Evolutionary conservation across 345 rosid genomes (phyloP), one percentile per base, ranked within the genome.

Genomic region (Eucalyptus regnans): DNA sequence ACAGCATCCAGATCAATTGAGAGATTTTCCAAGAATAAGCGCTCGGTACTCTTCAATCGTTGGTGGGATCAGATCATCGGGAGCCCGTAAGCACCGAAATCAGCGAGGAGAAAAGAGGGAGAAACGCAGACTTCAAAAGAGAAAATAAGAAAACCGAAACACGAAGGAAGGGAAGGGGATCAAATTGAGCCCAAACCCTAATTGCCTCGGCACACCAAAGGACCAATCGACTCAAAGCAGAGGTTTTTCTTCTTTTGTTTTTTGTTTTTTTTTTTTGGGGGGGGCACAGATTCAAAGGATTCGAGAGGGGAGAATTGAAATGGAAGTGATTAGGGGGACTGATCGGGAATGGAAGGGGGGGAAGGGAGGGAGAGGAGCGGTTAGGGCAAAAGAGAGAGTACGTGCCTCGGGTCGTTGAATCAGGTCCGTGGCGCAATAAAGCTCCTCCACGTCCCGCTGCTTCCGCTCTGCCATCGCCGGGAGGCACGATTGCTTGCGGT

Each of bases 361-460:
- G 4, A 31, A 8, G 12, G 80, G 43, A 4, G 29, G 6, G 3
- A 14, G 48, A 86, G 71, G 33, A 62, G 44, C 48, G 33, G 50
- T 27, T 87, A 87, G 80, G 79, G 79, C 88, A 89, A 91, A 52
- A 52, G 58, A 41, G 68, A 81, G 68, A 87, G 90, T 88, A 89
- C 95, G 90, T 94, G 93, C 94, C 95, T 96, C 93, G 43, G 93
- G 92, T 90, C 79, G 90, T 81, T 22, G 88, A 92, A 94, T 90
- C 91, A 93, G 62, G 62, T 83, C 88, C 90, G 92, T 50, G 86
- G 90, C 93, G 91, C 93, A 90, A 88, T 81, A 92, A 27, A 91
- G 88, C 90, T 91, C 90, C 23, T 87, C 88, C 88, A 94, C 90
- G 87, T 86, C 71, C 91, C 90, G 81, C 87, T 90, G 90, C 91